phyloP scores from a whole-genome alignment of 2,329 filamentous ascomycete genomes.

The Trichoderma endophyticum region DNA sequence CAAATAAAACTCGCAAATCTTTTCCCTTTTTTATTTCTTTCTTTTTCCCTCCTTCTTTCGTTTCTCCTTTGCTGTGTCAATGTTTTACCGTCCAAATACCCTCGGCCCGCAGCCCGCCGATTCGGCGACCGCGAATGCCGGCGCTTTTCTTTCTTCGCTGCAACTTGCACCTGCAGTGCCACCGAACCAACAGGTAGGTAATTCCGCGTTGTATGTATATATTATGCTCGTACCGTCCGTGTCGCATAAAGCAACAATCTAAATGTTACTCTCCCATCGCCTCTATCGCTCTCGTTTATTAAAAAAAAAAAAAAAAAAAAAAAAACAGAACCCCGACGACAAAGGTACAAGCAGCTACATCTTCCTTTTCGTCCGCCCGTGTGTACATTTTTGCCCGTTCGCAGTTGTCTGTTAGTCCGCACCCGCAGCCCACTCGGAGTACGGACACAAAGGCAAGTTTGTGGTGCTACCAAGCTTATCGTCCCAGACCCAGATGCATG shows the following conservation, averaged over 20 bases:
- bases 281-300: too few species aligned
- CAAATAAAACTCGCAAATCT: too few species aligned
- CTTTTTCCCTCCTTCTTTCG: background rate
- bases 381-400: background rate
- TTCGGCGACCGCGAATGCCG: background rate
- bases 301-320: too few species aligned
- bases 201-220: too few species aligned
- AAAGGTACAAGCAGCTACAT: too few species aligned
- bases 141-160: background rate
- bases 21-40: background rate
- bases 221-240: too few species aligned
- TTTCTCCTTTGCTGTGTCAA: too few species aligned
- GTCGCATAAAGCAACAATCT: too few species aligned
- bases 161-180: background rate
- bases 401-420: conserved; percentile 2
- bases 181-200: background rate
- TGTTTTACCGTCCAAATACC: background rate
- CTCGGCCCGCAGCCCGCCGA: conserved; percentile 5
- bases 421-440: background rate
- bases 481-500: background rate
- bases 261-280: too few species aligned
- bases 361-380: background rate
- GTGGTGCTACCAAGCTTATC: background rate
- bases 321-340: too few species aligned
- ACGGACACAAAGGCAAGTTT: background rate